Evolutionary conservation across 2,329 filamentous ascomycete species (phyloP), one percentile per base, ranked within the genome.

Genomic region (Neurospora crassa): DNA sequence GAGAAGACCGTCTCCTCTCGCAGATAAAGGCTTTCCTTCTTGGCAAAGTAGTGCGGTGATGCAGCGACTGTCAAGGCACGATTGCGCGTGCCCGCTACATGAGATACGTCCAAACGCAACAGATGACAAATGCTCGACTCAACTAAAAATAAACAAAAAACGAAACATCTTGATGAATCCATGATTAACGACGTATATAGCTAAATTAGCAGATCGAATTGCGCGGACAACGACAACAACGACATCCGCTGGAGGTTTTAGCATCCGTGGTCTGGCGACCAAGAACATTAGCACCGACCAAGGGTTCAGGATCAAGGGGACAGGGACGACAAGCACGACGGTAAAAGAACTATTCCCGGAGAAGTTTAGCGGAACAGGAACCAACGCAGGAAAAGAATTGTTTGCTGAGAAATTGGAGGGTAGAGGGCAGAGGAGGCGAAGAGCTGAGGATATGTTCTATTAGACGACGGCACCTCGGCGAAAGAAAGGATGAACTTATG

Each of bases 381-480:
- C 24, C 74, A 92, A 92, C 77, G 81, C 85, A 2, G 88, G 88
- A 68, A 93, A 92, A 79, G 91, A 94, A 78, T 79, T 93, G 18
- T 92, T 93, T 76, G 84, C 86, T 1, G 86, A 89, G 72, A 88
- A 83, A 73, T 77, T 89, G 37, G 86, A 88, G 70, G 87, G 87
- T 2, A 83, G 89, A 73, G 84, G 86, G 16, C 84, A 84, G 72
- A 85, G 83, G 73, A 86, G 92, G 74, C 88, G 90, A 76, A 89
- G 84, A 77, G 92, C 92, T 0, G 90, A 92, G 76, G 92, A 94
- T 80, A 83, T 92, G 74, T 94, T 93, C 78, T 84, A 85, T 73
- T 93, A 63, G 2, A 24, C 24, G 29, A 16, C 34, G 29, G 29
- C 16, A 4, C 29, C 7, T 63, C 16, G 1, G 53, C 4, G 53